phyloP scores from a whole-genome alignment of 108 stramenopile genomes.

The Nannochloropsis oceanica region DNA sequence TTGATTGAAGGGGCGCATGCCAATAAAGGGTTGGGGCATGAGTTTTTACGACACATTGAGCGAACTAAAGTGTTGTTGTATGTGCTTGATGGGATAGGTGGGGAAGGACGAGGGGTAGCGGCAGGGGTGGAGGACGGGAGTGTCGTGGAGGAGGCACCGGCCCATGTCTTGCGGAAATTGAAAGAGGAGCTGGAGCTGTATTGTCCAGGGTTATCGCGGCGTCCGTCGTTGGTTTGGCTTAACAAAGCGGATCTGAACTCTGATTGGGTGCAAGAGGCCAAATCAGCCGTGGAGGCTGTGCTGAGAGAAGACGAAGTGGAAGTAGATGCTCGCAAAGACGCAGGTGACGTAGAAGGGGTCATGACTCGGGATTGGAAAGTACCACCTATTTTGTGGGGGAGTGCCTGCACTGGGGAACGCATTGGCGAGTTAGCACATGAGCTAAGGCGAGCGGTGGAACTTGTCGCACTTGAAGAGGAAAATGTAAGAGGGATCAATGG shows the following conservation, averaged over 20 bases:
- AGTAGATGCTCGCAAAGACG: neutral
- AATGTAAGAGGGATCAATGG: no score
- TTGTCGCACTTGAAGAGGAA: neutral
- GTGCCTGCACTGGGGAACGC: neutral
- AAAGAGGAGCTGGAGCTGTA: neutral
- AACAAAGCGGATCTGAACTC: neutral
- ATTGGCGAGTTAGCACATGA: neutral
- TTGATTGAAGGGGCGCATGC: constrained; percentile 83
- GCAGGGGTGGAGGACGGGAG: neutral
- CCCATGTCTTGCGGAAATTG: neutral
- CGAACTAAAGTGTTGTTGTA: constrained; percentile 52
- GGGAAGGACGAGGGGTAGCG: neutral
- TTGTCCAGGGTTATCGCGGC: neutral
- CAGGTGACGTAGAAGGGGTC: neutral
- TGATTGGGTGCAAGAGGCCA: neutral
- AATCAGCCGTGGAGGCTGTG: neutral
- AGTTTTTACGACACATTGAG: constrained; percentile 84
- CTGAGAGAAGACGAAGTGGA: neutral
- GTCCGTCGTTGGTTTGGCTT: neutral
- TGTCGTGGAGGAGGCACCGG: neutral
- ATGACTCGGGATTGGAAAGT: neutral
- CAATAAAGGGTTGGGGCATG: constrained; percentile 81
- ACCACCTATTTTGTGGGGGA: neutral
- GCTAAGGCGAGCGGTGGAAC: neutral
- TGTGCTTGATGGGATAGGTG: constrained; percentile 33